Percentiles rank a stretch among this genome's conserved stretches.
phyloP scores from a whole-genome alignment of 140 eudicot species.

The Bidens hawaiensis region DNA sequence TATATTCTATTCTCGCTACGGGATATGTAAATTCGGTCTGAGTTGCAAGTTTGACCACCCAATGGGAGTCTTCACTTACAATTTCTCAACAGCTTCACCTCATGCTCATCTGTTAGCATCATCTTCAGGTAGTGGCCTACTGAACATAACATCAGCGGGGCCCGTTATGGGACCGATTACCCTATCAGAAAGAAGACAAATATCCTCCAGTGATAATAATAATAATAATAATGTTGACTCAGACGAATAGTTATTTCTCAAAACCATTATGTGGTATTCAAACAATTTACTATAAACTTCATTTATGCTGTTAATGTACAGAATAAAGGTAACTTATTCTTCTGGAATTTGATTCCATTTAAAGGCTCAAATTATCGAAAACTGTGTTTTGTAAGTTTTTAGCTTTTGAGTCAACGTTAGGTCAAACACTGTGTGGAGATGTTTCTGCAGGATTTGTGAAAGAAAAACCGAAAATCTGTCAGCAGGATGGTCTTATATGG shows the following conservation, averaged over 20 bases:
- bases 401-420: slow-evolving; percentile 31
- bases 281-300: slow-evolving; percentile 55
- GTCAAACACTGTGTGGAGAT: not conserved
- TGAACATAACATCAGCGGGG: slow-evolving; percentile 47
- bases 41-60: slow-evolving; percentile 99
- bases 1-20: slow-evolving; percentile 88
- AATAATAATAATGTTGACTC: slow-evolving; percentile 35
- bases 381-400: slow-evolving; percentile 40
- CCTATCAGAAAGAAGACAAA: slow-evolving; percentile 63
- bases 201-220: slow-evolving; percentile 50
- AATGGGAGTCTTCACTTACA: slow-evolving; percentile 67
- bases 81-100: slow-evolving; percentile 45
- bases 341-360: slow-evolving; percentile 49
- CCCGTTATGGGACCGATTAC: slow-evolving; percentile 34
- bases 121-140: slow-evolving; percentile 47
- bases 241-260: slow-evolving; percentile 43
- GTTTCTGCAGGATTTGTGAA: slow-evolving; percentile 3
- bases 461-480: not conserved
- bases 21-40: slow-evolving; percentile 97
- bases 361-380: slow-evolving; percentile 35
- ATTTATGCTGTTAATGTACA: slow-evolving; percentile 62
- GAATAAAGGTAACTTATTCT: slow-evolving; percentile 43
- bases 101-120: slow-evolving; percentile 60
- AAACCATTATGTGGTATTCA: slow-evolving; percentile 31
- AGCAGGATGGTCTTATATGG: not conserved